Conservation (phyloP, 768 basidiomycete genomes). For the Trametes gibbosa region DNA sequence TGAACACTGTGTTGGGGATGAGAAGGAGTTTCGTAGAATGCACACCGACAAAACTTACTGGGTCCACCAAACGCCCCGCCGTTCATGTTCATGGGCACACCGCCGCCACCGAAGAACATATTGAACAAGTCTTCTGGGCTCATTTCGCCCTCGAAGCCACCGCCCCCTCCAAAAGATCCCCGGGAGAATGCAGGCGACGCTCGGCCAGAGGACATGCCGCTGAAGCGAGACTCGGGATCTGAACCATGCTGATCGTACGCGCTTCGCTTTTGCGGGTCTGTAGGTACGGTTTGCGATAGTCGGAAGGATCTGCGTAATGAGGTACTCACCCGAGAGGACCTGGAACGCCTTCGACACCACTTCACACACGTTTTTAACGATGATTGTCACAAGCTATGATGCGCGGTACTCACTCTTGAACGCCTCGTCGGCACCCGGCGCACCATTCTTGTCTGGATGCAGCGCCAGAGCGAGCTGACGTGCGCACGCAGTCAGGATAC, state of each 20-base stretch:
- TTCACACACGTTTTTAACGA: constrained; percentile 32
- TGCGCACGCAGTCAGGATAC: not conserved
- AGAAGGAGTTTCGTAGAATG: not conserved
- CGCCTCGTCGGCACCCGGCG: constrained; percentile 97
- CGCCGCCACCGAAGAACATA: constrained; percentile 92
- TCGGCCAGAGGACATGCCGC: constrained; percentile 56
- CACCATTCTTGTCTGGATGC: constrained; percentile 93
- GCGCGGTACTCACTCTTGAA: constrained; percentile 79
- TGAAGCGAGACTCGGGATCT: constrained; percentile 84
- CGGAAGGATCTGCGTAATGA: not conserved
- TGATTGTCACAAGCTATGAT: not conserved
- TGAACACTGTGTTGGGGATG: constrained; percentile 52
- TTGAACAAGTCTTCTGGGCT: constrained; percentile 97
- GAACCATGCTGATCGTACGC: constrained; percentile 79
- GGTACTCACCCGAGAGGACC: constrained; percentile 69
- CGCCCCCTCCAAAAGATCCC: constrained; percentile 43
- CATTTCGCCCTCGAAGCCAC: constrained; percentile 76
- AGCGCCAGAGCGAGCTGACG: constrained; percentile 79
- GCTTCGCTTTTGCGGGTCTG: constrained; percentile 88
- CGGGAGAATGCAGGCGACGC: constrained; percentile 49
- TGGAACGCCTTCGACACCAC: constrained; percentile 99
- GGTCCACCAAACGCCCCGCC: constrained; percentile 48
- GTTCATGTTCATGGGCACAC: constrained; percentile 45
- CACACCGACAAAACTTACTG: constrained; percentile 17
- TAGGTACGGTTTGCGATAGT: not conserved